Evolutionary conservation across 139 green algal genomes (phyloP), one percentile per base, ranked within the genome.

Genomic region (Micractinium conductrix): DNA sequence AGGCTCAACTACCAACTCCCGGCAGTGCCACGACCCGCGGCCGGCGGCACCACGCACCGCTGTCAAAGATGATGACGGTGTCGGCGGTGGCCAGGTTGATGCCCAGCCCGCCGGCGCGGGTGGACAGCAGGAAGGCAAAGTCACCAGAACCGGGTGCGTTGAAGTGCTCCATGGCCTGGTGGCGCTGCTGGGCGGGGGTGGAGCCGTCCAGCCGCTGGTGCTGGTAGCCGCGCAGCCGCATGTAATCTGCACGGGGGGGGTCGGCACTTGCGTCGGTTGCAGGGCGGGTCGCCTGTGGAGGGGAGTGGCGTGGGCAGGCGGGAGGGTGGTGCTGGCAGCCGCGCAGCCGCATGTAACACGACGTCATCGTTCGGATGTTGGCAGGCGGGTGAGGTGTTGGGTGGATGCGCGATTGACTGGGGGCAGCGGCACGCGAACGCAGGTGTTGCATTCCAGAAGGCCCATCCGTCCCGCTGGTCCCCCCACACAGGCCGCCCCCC

Each of bases 61-160:
- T 91, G 87, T 97, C 94, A 80, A 96, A 97, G 74, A 97, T 95
- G 89, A 97, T 90, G 42, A 97, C 94, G 0, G 94, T 97, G 83
- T 97, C 94, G 30, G 94, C 94, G 2, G 94, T 96, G 40, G 93
- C 92, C 84, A 98, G 94, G 88, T 98, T 98, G 83, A 98, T 95
- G 70, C 95, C 95, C 80, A 98, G 89, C 0, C 95, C 95, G 17
- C 95, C 95, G 3, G 95, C 95, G 0, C 95, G 91, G 22, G 95
- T 97, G 50, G 93, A 98, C 82, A 99, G 94, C 89, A 99, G 90
- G 88, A 99, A 99, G 30, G 91, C 93, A 92, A 99, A 99, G 89
- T 98, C 96, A 2, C 87, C 74, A 17, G 90, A 96, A 84, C 79
- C 93, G 10, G 93, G 94, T 4, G 86, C 91, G 85, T 99, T 99